Conservation (phyloP, 768 basidiomycete species). For the Gloeostereum incarnatum region DNA sequence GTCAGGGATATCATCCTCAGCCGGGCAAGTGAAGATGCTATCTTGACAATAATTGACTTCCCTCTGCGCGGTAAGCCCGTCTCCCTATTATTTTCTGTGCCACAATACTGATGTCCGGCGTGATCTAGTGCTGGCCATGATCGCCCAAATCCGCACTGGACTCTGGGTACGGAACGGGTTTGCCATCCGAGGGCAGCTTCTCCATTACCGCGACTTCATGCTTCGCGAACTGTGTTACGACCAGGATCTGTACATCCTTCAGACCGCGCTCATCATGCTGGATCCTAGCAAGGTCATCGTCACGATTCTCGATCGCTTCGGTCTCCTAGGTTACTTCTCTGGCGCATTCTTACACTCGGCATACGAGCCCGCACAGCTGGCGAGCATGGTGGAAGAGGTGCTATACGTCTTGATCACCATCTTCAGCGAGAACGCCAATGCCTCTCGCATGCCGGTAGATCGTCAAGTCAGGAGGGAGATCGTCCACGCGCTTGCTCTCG, state of each 20-base stretch:
- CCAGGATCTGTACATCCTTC: conserved; percentile 87
- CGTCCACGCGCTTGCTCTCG: conserved; percentile 83
- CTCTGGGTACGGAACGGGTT: conserved; percentile 98
- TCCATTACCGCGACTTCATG: conserved; percentile 95
- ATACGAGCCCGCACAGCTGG: conserved; percentile 65
- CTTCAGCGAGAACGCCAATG: conserved; percentile 72
- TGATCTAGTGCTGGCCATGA: conserved; percentile 71
- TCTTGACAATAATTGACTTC: conserved; percentile 78
- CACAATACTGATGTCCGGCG: background rate
- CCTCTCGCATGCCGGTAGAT: conserved; percentile 56
- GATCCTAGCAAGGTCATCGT: conserved; percentile 75
- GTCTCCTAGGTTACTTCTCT: conserved; percentile 71
- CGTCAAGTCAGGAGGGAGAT: conserved; percentile 73
- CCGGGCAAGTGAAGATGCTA: conserved; percentile 54
- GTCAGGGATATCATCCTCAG: conserved; percentile 53
- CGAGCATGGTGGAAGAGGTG: conserved; percentile 87
- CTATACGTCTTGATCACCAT: conserved; percentile 83
- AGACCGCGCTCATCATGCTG: conserved; percentile 72
- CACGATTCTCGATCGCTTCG: conserved; percentile 86
- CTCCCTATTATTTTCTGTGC: background rate
- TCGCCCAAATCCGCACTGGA: conserved; percentile 90
- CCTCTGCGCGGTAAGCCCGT: conserved; percentile 69
- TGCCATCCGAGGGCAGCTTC: conserved; percentile 86
- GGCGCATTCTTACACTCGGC: conserved; percentile 47
- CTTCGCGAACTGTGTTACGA: conserved; percentile 95